Conservation (phyloP, 768 basidiomycete genomes). For the Russula ochroleuca region DNA sequence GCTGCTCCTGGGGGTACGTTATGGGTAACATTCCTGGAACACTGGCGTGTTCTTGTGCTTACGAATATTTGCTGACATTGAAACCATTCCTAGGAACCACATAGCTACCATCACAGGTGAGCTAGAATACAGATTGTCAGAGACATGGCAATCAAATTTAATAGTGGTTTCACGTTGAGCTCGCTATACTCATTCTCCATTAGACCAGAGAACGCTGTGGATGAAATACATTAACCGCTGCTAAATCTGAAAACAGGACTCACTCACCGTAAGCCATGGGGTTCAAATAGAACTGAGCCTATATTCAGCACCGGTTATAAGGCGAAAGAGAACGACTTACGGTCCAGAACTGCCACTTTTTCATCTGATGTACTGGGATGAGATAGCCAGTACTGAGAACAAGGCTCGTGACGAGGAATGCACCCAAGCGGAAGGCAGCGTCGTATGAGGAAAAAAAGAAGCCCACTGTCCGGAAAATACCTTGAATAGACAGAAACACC, state of each 20-base stretch:
- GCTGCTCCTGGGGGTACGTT: conserved; percentile 32
- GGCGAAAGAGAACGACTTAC: conserved; percentile 38
- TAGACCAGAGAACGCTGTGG: conserved; percentile 62
- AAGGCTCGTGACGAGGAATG: conserved; percentile 73
- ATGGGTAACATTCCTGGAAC: neutral
- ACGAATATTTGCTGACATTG: conserved; percentile 59
- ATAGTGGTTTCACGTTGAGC: conserved; percentile 44
- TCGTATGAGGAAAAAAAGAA: conserved; percentile 52
- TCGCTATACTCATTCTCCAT: conserved; percentile 88
- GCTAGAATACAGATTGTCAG: conserved; percentile 33
- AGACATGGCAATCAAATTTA: conserved; percentile 2
- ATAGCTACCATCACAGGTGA: conserved; percentile 61
- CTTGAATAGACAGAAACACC: conserved; percentile 70
- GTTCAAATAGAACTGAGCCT: conserved; percentile 66
- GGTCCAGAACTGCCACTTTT: conserved; percentile 84
- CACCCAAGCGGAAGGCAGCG: conserved; percentile 49
- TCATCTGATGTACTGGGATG: conserved; percentile 64
- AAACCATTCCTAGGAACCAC: conserved; percentile 62
- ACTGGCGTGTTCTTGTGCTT: conserved; percentile 33
- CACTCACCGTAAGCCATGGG: conserved; percentile 64
- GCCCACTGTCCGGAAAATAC: conserved; percentile 77
- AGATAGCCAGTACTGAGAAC: conserved; percentile 69
- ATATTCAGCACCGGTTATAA: neutral
- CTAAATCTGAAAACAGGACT: neutral
- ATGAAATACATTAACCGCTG: neutral